A percentile compares a stretch with the other conserved stretches of the same genome.
Evolutionary conservation across 768 basidiomycete species (phyloP).

Genomic region (Mycena sanguinolenta): DNA sequence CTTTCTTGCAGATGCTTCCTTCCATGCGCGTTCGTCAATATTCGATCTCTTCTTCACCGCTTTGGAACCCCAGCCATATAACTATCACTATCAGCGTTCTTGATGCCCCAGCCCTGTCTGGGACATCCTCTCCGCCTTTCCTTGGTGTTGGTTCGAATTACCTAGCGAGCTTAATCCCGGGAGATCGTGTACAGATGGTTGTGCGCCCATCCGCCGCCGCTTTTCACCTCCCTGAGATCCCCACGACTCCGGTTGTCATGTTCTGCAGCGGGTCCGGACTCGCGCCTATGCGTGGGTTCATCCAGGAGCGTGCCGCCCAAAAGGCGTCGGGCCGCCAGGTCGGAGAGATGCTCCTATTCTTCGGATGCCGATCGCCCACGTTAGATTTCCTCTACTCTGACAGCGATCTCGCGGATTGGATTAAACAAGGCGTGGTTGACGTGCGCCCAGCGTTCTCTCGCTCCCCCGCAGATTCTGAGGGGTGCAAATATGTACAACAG

Average conservation of each 20-base stretch:
- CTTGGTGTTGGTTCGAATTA: constrained; percentile 63
- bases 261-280: constrained; percentile 63
- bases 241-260: constrained; percentile 56
- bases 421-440: constrained; percentile 56
- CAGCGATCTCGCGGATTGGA: constrained; percentile 59
- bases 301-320: constrained; percentile 63
- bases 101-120: constrained; percentile 52
- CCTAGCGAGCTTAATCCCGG: constrained; percentile 54
- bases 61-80: constrained; percentile 56
- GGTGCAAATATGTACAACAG: constrained; percentile 57
- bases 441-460: constrained; percentile 59
- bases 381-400: constrained; percentile 60
- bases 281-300: constrained; percentile 65
- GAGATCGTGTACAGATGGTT: constrained; percentile 58
- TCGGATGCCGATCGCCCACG: constrained; percentile 54
- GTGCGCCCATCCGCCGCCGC: constrained; percentile 53
- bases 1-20: constrained; percentile 58
- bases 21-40: constrained; percentile 65
- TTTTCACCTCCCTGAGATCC: constrained; percentile 60
- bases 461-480: constrained; percentile 43
- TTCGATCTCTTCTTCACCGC: constrained; percentile 64
- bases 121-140: constrained; percentile 47
- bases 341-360: constrained; percentile 50
- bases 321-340: constrained; percentile 57
- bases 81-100: constrained; percentile 62